Conservation (phyloP, 1,284 basidiomycete genomes). For the Rhodotorula sp. region DNA sequence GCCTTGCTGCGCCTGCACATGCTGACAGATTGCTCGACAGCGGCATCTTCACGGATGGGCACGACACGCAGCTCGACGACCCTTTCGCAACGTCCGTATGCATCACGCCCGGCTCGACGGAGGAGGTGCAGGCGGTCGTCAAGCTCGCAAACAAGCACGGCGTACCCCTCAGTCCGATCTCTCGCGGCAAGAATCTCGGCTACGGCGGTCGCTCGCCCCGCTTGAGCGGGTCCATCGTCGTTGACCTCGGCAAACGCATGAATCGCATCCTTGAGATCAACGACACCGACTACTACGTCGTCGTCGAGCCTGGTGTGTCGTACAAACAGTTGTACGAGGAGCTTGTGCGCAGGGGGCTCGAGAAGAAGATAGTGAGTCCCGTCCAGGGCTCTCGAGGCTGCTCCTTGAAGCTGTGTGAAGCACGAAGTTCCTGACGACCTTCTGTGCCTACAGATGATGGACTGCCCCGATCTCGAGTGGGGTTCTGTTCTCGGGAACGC, state of each 20-base stretch:
- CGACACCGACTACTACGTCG: conserved; percentile 33
- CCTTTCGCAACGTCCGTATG: neutral
- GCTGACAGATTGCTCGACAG: neutral
- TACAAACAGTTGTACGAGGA: conserved; percentile 44
- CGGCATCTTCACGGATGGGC: neutral
- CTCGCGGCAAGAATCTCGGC: conserved; percentile 43
- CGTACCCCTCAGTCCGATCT: conserved; percentile 37
- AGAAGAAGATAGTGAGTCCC: conserved; percentile 22
- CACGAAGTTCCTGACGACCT: no score
- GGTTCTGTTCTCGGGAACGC: conserved; percentile 43
- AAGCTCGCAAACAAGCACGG: conserved; percentile 40
- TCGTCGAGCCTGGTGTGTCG: conserved; percentile 44
- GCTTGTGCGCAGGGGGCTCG: conserved; percentile 27
- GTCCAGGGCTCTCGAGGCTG: no score
- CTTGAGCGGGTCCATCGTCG: conserved; percentile 36
- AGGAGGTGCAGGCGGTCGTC: conserved; percentile 41
- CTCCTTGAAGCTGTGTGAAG: no score
- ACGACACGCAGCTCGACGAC: conserved; percentile 5
- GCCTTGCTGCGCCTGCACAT: no score
- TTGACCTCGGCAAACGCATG: conserved; percentile 43
- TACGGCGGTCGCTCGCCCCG: conserved; percentile 43
- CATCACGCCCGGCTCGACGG: conserved; percentile 15
- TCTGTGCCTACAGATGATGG: conserved; percentile 30
- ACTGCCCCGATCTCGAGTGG: conserved; percentile 33
- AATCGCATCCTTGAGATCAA: conserved; percentile 43